Evolutionary conservation across 2,329 filamentous ascomycete genomes (phyloP).

Genomic region (Ophiostoma perfectum): DNA sequence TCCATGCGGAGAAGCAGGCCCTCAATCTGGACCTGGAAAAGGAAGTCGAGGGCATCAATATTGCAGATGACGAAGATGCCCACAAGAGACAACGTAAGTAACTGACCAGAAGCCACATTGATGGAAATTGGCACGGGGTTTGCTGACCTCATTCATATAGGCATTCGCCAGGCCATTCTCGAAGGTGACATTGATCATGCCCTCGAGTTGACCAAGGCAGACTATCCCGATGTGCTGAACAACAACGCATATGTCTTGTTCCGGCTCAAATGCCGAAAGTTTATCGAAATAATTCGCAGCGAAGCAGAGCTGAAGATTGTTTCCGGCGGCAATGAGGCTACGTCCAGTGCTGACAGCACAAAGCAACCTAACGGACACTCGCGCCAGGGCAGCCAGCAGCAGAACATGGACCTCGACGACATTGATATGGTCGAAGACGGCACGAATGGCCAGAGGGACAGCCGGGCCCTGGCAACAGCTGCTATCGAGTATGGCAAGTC

Average conservation of each 20-base stretch:
- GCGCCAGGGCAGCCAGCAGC: conserved; percentile 33
- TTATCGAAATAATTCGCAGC: conserved; percentile 86
- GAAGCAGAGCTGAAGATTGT: conserved; percentile 58
- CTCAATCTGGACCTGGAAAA: conserved; percentile 54
- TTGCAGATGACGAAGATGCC: conserved; percentile 79
- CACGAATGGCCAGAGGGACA: conserved; percentile 22
- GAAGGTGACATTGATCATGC: conserved; percentile 90
- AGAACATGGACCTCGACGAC: conserved; percentile 54
- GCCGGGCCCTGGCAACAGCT: conserved; percentile 54
- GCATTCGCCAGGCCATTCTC: conserved; percentile 78
- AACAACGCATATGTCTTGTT: conserved; percentile 84
- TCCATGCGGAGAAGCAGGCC: conserved; percentile 65
- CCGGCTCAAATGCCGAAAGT: conserved; percentile 80
- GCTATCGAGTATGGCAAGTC: conserved; percentile 75
- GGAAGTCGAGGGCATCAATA: conserved; percentile 55
- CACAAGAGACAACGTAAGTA: conserved; percentile 74
- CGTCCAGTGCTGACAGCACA: neutral
- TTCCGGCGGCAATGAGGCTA: neutral
- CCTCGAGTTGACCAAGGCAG: conserved; percentile 70
- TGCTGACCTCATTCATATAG: conserved; percentile 40
- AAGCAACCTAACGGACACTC: conserved; percentile 32
- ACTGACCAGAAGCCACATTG: neutral
- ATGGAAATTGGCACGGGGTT: neutral
- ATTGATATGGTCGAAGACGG: conserved; percentile 51
- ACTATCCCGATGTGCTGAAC: conserved; percentile 74